Evolutionary conservation across 1,284 basidiomycete species (phyloP).

Genomic region (Mycosarcoma maydis): DNA sequence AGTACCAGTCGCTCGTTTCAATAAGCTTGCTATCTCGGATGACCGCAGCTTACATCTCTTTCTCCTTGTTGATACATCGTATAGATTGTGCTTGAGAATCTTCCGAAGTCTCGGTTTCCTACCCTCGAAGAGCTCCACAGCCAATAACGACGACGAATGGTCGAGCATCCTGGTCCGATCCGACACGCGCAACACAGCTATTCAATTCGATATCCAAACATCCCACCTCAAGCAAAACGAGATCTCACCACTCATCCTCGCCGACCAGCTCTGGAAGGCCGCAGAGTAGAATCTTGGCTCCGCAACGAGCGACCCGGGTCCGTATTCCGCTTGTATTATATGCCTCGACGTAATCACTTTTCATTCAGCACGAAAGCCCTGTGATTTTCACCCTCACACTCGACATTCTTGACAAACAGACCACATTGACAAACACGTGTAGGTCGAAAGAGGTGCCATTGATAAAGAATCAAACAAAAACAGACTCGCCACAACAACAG

Average conservation of each 20-base stretch:
- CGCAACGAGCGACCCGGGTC: background rate
- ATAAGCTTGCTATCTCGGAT: too few relatives aligned
- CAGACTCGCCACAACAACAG: too few relatives aligned
- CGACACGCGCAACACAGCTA: conserved; percentile 49
- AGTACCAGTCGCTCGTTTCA: conserved; percentile 14
- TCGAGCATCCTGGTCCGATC: conserved; percentile 49
- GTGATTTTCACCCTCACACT: too few relatives aligned
- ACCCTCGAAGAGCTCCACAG: conserved; percentile 19
- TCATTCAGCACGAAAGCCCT: too few relatives aligned
- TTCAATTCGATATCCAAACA: conserved; percentile 49
- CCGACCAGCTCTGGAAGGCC: conserved; percentile 55
- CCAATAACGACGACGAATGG: conserved; percentile 17
- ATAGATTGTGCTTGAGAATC: conserved; percentile 45
- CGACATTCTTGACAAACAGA: too few relatives aligned
- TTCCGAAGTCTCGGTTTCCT: conserved; percentile 55
- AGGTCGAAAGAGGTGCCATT: too few relatives aligned
- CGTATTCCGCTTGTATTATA: background rate
- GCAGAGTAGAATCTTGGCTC: conserved; percentile 24
- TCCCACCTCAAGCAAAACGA: conserved; percentile 24
- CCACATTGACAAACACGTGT: too few relatives aligned
- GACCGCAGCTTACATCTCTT: too few relatives aligned
- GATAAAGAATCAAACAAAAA: too few relatives aligned
- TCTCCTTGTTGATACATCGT: background rate
- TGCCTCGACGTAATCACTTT: too few relatives aligned
- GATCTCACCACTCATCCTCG: conserved; percentile 40